Evolutionary conservation across 2,329 filamentous ascomycete species (phyloP).

Genomic region (Neurospora crassa): DNA sequence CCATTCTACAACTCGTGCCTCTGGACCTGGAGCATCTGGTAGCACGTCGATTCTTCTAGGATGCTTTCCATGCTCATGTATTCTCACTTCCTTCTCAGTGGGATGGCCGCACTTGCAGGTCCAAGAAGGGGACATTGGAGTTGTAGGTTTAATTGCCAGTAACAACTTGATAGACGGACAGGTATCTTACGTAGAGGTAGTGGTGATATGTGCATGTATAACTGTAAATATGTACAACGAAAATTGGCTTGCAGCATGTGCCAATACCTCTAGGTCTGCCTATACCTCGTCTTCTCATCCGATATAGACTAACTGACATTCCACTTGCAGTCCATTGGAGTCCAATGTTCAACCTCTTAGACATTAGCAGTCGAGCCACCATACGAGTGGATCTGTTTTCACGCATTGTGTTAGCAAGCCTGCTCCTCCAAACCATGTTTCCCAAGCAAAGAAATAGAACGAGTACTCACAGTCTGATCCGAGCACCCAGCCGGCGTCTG

Average conservation of each 20-base stretch:
- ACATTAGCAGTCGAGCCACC: constrained; percentile 8
- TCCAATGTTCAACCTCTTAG: not conserved
- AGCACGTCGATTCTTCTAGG: not conserved
- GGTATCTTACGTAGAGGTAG: not conserved
- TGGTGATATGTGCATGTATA: too few relatives aligned
- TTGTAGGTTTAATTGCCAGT: not conserved
- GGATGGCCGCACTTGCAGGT: not conserved
- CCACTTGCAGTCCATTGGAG: not conserved
- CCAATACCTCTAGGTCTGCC: not conserved
- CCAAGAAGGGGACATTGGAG: not conserved
- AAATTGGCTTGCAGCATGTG: not conserved
- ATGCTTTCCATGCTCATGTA: not conserved
- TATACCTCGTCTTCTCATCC: not conserved
- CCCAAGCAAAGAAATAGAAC: not conserved
- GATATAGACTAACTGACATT: not conserved
- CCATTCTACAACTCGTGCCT: not conserved
- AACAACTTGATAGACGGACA: not conserved
- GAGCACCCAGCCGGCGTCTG: constrained; percentile 40
- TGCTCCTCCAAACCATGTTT: too few relatives aligned
- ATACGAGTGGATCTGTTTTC: constrained; percentile 11
- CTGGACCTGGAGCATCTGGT: not conserved
- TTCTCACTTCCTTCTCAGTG: not conserved
- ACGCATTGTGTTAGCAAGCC: too few relatives aligned
- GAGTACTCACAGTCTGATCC: constrained; percentile 8
- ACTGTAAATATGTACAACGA: not conserved